Base-by-base conservation (phyloP, 2,329 filamentous ascomycete genomes). In the Sporothrix brasiliensis region DNA sequence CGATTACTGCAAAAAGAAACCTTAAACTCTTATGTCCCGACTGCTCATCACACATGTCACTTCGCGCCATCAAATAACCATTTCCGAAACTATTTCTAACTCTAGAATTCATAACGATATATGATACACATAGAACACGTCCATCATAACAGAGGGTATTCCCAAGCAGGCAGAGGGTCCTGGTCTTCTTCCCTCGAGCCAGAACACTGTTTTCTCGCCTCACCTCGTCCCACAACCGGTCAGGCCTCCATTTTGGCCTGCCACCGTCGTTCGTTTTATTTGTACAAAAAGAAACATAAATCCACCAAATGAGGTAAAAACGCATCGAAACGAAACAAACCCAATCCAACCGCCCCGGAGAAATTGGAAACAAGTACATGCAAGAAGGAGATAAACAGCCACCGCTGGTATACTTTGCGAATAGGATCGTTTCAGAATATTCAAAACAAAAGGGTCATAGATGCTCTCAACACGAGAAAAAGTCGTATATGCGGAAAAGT, bases 61-160 rank as follows among this genome's bases (percentile, higher is more conserved):
- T 6, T 49, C 7, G 7, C 6, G 7, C n/a, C 50, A 21, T 10
- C n/a, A 49, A 49, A 3, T 1, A 16, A 58, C 16, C 27, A 34
- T 30, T 49, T 49, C n/a, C 7, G 30, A 34, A 58, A 60, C 1
- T 16, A 21, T 65, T 50, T 65, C 61, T 50, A 65, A 50, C 61
- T 65, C 61, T 50, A 65, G 47, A 34, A 50, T 34, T 65, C 61
- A 19, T 65, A 34, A 65, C n/a, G 9, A 30, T 47, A 47, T 63
- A 63, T 65, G 34, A n/a, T 65, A 50, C 50, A 44, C 11, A 65
- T 50, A 65, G 34, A 34, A 65, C 61, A 65, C 61, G 24, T 50
- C 61, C 61, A 50, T 65, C 61, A 44, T 50, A 65, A 65, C 61
- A 19, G 44, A 65, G 44, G 61, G 61, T 65, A 65, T 65, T 65